These are phyloP conservation scores for Acacia concinna DNA, from an alignment of 331 rosid genomes.

Conservation along the genomic window DNA sequence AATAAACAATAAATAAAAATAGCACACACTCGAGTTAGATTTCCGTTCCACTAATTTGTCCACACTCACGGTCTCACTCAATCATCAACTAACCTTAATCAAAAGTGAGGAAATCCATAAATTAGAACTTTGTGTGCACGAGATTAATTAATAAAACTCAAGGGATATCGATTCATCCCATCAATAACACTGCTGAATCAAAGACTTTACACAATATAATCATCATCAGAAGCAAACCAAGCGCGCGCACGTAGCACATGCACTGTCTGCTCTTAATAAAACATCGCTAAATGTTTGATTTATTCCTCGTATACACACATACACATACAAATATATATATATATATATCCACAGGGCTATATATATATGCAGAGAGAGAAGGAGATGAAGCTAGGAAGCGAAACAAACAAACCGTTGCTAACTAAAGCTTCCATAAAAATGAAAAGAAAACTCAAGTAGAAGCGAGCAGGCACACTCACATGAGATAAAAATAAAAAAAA, in stretches of 20 bases:
- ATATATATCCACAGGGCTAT: neutral
- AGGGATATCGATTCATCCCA: neutral
- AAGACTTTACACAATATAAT: neutral
- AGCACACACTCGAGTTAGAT: neutral
- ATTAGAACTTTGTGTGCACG: neutral
- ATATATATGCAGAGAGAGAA: neutral
- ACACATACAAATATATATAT: neutral
- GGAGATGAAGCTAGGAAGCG: no score
- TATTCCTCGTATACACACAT: neutral
- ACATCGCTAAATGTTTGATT: neutral
- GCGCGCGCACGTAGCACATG: neutral
- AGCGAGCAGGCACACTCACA: slow-evolving; percentile 27
- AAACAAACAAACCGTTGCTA: neutral
- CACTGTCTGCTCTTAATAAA: neutral
- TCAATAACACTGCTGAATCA: neutral
- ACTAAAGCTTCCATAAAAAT: neutral
- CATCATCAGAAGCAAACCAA: neutral
- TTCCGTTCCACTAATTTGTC: neutral
- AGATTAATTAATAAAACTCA: no score
- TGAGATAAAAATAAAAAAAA: neutral
- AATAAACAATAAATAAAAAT: no score
- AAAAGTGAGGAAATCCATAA: neutral
- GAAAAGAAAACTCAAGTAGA: neutral
- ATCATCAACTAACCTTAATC: neutral
- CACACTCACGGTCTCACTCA: neutral